These are phyloP conservation scores for Xylaria digitata DNA, from an alignment of 2,329 filamentous ascomycete species.

Conservation along the genomic window DNA sequence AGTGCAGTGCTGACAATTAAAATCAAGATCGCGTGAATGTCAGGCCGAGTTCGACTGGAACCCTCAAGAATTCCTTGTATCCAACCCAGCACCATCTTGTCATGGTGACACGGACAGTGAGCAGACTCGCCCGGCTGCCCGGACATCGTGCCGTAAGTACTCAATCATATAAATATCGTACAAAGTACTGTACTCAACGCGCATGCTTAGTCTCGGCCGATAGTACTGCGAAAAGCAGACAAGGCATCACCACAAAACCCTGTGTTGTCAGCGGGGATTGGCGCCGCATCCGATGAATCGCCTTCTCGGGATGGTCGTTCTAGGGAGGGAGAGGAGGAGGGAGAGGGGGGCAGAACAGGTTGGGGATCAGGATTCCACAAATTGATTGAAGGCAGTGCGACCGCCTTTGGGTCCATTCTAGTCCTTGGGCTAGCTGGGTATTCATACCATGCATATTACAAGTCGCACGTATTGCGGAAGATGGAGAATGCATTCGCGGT, in stretches of 20 bases:
- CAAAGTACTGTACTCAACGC: not conserved
- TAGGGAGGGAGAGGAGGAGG: conserved; percentile 4
- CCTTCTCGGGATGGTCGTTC: conserved; percentile 14
- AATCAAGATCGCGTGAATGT: not conserved
- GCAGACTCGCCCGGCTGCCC: conserved; percentile 30
- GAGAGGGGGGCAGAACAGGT: conserved; percentile 2
- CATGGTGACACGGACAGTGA: conserved; percentile 34
- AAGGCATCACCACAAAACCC: conserved; percentile 3
- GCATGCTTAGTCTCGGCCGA: conserved; percentile 12
- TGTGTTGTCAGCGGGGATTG: conserved; percentile 14
- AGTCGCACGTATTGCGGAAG: conserved; percentile 74
- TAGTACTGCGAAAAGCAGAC: conserved; percentile 19
- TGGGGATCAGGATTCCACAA: conserved; percentile 41
- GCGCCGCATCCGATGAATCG: conserved; percentile 12
- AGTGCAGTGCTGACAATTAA: not conserved
- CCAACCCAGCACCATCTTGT: not conserved
- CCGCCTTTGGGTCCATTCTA: conserved; percentile 46
- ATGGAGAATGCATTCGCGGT: conserved; percentile 78
- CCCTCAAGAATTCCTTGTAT: too few species aligned
- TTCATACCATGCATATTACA: conserved; percentile 63
- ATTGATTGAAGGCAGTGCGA: conserved; percentile 47
- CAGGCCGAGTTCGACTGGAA: not conserved
- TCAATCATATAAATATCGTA: not conserved
- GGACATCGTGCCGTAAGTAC: conserved; percentile 32
- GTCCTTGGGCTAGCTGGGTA: conserved; percentile 50